Conservation (phyloP, 306 rosid genomes). For the Cyclanthera cordifolia region DNA sequence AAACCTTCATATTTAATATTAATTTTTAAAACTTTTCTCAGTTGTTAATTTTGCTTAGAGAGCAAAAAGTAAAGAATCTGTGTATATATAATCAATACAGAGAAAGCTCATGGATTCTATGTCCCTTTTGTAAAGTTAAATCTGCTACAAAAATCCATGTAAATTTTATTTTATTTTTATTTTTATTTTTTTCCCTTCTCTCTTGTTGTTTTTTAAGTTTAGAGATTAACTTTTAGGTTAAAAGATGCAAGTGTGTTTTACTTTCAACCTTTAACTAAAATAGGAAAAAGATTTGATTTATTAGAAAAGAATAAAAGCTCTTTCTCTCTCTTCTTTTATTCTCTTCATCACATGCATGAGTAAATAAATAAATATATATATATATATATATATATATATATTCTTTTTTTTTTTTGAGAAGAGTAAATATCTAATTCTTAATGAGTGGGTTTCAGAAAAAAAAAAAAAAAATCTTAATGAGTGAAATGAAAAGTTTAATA, state of each 20-base stretch:
- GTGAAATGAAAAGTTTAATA: too few relatives aligned
- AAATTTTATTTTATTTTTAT: not conserved
- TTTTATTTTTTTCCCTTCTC: not conserved
- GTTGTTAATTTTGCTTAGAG: not conserved
- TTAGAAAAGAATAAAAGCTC: not conserved
- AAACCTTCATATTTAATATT: not conserved
- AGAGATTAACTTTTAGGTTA: slow-evolving; percentile 3
- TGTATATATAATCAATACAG: not conserved
- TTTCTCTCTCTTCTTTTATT: not conserved
- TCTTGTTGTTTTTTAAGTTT: not conserved
- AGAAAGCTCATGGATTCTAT: slow-evolving; percentile 3
- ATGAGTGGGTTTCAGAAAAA: too few relatives aligned
- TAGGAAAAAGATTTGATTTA: not conserved
- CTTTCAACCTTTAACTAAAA: slow-evolving; percentile 2
- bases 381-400: too few relatives aligned
- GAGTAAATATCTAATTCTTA: too few relatives aligned
- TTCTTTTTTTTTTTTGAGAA: too few relatives aligned
- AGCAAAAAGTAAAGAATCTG: not conserved
- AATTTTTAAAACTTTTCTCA: not conserved
- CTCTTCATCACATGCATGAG: not conserved
- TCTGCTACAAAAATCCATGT: not conserved
- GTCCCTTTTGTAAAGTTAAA: not conserved
- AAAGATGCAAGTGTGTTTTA: not conserved
- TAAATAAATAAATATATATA: too few relatives aligned
- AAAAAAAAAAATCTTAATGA: too few relatives aligned